Base-by-base conservation (phyloP, 192 early-diverging fungal species). In the Borealophlyctis nickersoniae region DNA sequence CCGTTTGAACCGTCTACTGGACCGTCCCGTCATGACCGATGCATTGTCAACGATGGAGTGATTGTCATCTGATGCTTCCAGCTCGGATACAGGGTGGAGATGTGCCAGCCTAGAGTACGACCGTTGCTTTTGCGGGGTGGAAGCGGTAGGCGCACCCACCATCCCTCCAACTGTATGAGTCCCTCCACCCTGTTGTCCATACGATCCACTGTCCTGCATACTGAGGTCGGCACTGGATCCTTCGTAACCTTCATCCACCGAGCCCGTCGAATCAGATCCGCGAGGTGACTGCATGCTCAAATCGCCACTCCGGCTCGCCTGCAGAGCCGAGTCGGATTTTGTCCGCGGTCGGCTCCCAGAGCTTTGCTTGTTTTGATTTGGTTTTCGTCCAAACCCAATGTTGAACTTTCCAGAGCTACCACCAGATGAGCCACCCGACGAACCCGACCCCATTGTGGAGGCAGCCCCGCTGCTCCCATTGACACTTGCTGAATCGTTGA, bases 171-270 rank as follows among this genome's bases (percentile, higher is more conserved):
- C 53, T 26, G 16, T 55, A 26, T 14, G 30, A 23, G 23, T n/a
- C 53, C 53, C 16, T 29, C 30, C 53, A 23, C 53, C 23, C 53
- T 55, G n/a, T 23, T 55, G 53, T 14, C 30, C 13, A 13, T 48
- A 14, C 45, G 45, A 48, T 48, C n/a, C n/a, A n/a, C n/a, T 48
- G 16, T 29, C 53, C 16, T 14, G 16, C 53, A n/a, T 16, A 27
- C 16, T 29, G 14, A 55, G 53, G 30, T 65, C 65, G 9, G 34
- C 36, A 50, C 57, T 50, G 19, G 65, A 66, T 26, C 65, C 65
- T 30, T 32, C 65, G 49, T 66, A 66, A 16, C 65, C 65, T 59
- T 66, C 65, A 49, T 66, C 65, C 16, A 57, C 58, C 16, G 33
- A 31, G 7, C 34, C 19, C 19, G 31, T 28, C 27, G 58, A 55